Evolutionary conservation across 768 basidiomycete species (phyloP).

Genomic region (Lentinus tigrinus): DNA sequence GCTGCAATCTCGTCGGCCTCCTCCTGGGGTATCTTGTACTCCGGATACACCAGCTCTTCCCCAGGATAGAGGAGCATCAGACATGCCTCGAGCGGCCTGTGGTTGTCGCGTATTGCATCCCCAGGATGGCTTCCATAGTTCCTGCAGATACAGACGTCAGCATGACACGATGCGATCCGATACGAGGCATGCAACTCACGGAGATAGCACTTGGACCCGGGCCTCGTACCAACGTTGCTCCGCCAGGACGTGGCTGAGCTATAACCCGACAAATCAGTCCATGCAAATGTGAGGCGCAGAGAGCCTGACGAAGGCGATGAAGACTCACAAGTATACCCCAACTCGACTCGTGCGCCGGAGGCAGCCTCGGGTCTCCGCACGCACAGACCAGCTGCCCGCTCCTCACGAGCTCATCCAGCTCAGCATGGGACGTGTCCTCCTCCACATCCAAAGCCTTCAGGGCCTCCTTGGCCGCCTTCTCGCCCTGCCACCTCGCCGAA

Average conservation of each 20-base stretch:
- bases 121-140: not conserved
- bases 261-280: not conserved
- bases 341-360: not conserved
- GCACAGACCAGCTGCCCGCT: not conserved
- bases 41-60: not conserved
- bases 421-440: not conserved
- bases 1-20: not conserved
- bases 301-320: no score
- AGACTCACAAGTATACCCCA: not conserved
- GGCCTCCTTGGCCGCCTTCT: not conserved
- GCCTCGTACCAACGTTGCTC: not conserved
- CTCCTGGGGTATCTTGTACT: not conserved
- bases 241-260: not conserved
- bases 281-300: no score
- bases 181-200: not conserved
- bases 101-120: not conserved
- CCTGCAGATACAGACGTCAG: not conserved
- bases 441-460: not conserved
- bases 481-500: not conserved
- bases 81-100: not conserved
- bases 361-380: not conserved
- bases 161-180: not conserved
- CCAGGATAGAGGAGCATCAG: not conserved
- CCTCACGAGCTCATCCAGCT: not conserved
- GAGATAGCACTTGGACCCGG: not conserved